Evolutionary conservation across 352 stramenopile genomes (phyloP).

Genomic region (Discostella stelligera): DNA sequence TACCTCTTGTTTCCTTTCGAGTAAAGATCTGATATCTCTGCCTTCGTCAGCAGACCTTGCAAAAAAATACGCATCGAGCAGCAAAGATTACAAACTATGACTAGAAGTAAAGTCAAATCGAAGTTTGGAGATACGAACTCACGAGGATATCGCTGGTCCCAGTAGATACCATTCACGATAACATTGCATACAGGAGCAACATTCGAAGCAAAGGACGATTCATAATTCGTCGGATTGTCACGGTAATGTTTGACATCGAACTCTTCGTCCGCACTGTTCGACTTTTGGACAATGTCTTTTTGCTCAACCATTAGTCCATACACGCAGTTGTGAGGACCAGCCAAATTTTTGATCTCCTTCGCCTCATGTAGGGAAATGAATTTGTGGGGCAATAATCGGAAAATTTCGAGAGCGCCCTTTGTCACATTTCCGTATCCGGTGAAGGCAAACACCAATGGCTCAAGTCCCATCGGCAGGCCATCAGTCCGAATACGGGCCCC

Average conservation of each 20-base stretch:
- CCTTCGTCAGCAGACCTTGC: slow-evolving; percentile 86
- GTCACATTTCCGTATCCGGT: slow-evolving; percentile 92
- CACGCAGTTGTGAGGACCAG: slow-evolving; percentile 50
- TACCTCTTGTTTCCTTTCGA: slow-evolving; percentile 56
- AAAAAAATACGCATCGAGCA: not conserved
- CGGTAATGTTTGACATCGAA: slow-evolving; percentile 89
- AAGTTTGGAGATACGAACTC: not conserved
- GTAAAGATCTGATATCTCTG: slow-evolving; percentile 86
- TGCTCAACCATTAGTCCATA: slow-evolving; percentile 63
- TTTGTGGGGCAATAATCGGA: slow-evolving; percentile 91
- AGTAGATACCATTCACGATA: slow-evolving; percentile 96
- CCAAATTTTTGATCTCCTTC: slow-evolving; percentile 28
- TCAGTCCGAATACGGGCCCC: slow-evolving; percentile 85
- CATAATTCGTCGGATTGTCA: slow-evolving; percentile 88
- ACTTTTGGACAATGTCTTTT: slow-evolving; percentile 61
- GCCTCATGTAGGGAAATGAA: slow-evolving; percentile 81
- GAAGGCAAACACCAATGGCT: slow-evolving; percentile 88
- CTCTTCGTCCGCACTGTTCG: slow-evolving; percentile 4
- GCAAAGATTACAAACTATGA: not conserved
- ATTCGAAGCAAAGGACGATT: slow-evolving; percentile 88
- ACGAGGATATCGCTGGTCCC: slow-evolving; percentile 90
- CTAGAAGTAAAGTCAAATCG: not conserved
- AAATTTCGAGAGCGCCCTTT: slow-evolving; percentile 92
- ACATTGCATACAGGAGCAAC: slow-evolving; percentile 90
- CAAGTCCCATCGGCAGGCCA: slow-evolving; percentile 84